Percentiles rank a stretch among this genome's conserved stretches.
Evolutionary conservation across 2,329 filamentous ascomycete genomes (phyloP).

Genomic region (Samsoniella hepiali): DNA sequence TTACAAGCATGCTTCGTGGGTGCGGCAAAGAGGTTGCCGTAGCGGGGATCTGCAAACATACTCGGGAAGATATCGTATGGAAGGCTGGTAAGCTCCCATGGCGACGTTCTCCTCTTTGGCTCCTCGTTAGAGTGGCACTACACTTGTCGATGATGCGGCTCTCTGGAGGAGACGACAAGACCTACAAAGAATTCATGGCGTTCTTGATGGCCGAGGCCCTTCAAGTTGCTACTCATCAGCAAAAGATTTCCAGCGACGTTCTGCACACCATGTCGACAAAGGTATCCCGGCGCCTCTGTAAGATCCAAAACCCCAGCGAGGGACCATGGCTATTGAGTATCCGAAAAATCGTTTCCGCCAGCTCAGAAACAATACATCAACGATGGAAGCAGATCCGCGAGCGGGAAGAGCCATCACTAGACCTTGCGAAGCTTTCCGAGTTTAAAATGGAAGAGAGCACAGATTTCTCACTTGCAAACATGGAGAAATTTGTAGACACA

Average conservation of each 20-base stretch:
- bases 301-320: background rate
- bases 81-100: background rate
- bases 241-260: background rate
- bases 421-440: background rate
- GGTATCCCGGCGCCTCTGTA: background rate
- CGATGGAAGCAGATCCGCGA: background rate
- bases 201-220: background rate
- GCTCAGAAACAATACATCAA: background rate
- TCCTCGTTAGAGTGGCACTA: slow-evolving; percentile 45
- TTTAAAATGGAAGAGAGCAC: background rate
- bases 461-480: background rate
- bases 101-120: slow-evolving; percentile 48
- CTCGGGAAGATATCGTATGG: background rate
- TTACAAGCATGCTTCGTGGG: background rate
- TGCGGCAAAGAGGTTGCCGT: background rate
- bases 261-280: background rate
- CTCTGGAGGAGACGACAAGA: background rate
- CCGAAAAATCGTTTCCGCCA: background rate
- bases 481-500: background rate
- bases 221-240: background rate
- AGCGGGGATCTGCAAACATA: background rate
- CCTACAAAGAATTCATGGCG: background rate
- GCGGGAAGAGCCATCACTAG: background rate
- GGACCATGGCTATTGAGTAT: background rate
- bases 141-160: background rate